These are phyloP conservation scores for Antitrichia curtipendula DNA, from an alignment of 225 moss, liverwort and hornwort genomes.

Conservation along the genomic window DNA sequence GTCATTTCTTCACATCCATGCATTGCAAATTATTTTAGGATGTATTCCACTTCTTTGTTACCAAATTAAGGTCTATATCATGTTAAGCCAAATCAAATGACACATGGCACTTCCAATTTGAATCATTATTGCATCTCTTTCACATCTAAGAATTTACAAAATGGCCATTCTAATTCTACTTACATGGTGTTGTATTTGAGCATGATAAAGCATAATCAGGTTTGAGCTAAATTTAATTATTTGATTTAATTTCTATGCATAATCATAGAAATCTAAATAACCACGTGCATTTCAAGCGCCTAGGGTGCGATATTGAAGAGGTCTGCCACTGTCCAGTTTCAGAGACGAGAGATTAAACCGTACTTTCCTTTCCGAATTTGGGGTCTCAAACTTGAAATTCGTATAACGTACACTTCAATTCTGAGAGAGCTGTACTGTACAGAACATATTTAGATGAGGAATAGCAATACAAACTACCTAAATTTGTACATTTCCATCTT, in stretches of 20 bases:
- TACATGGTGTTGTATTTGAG: background rate
- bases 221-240: too few relatives aligned
- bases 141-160: background rate
- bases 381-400: background rate
- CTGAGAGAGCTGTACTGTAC: background rate
- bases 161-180: background rate
- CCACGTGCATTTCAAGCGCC: background rate
- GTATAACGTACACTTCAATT: background rate
- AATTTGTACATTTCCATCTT: conserved; percentile 10
- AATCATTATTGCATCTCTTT: too few relatives aligned
- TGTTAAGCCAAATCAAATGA: fast-evolving
- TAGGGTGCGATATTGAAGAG: background rate
- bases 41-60: background rate
- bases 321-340: background rate
- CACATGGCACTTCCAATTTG: background rate
- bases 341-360: background rate
- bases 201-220: too few relatives aligned
- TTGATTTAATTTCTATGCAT: too few relatives aligned
- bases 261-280: background rate
- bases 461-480: background rate
- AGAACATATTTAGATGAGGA: background rate
- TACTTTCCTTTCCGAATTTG: background rate
- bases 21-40: too few relatives aligned
- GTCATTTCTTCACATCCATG: background rate
- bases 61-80: background rate